Conservation (phyloP, 1,284 basidiomycete species). For the Marasmius sp. region DNA sequence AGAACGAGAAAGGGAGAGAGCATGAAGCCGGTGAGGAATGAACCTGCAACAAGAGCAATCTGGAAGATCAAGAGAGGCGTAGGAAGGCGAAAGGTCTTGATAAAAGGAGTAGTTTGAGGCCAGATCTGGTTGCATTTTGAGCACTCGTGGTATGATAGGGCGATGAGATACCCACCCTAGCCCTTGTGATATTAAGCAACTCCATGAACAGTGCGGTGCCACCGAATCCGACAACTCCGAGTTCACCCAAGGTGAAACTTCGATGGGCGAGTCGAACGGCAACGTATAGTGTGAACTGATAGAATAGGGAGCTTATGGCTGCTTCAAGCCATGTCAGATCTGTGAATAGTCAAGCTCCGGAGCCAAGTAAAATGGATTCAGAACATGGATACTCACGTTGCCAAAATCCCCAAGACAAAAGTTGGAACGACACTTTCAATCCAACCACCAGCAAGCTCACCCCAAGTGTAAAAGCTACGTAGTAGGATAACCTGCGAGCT, state of each 20-base stretch:
- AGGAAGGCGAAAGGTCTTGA: constrained; percentile 92
- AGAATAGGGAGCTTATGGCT: constrained; percentile 76
- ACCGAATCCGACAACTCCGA: constrained; percentile 85
- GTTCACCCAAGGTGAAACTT: constrained; percentile 94
- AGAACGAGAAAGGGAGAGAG: constrained; percentile 94
- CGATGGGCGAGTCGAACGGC: constrained; percentile 88
- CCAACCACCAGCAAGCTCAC: constrained; percentile 49
- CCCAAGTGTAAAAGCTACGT: constrained; percentile 58
- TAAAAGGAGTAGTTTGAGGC: constrained; percentile 79
- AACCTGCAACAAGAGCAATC: constrained; percentile 90
- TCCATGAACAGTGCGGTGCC: constrained; percentile 89
- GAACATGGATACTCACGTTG: constrained; percentile 32
- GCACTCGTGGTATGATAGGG: constrained; percentile 6
- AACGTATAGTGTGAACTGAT: constrained; percentile 89
- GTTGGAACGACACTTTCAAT: constrained; percentile 46
- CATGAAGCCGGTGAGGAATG: constrained; percentile 88
- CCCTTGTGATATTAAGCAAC: constrained; percentile 77
- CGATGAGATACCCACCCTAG: constrained; percentile 54
- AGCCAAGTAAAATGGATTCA: background rate
- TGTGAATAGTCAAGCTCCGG: constrained; percentile 27
- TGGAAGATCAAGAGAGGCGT: constrained; percentile 93
- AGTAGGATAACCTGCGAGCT: constrained; percentile 57
- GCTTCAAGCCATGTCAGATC: constrained; percentile 83
- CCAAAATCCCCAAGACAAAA: constrained; percentile 57
- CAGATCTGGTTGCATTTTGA: constrained; percentile 57